Base-by-base conservation (phyloP, 2,329 filamentous ascomycete species). In the Tolypocladium tropicale region DNA sequence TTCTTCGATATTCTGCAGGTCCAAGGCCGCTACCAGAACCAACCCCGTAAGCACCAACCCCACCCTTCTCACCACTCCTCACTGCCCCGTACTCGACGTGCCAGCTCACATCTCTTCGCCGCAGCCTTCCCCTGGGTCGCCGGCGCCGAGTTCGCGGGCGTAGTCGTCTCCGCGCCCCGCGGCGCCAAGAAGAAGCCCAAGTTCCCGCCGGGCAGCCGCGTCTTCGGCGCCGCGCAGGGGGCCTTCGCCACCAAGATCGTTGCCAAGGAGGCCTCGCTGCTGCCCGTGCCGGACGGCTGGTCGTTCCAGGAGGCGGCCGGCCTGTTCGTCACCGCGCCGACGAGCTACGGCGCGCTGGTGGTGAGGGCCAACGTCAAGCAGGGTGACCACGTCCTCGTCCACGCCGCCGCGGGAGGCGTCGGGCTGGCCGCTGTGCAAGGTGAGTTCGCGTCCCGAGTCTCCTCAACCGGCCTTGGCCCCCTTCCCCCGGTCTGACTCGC, bases 1-100 rank as follows among this genome's bases (percentile, higher is more conserved):
- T 97, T 97, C 81, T 97, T 96, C 77, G 93, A 97, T 70, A 88
- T 96, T 57, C 83, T 97, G 55, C 93, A 97, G 69, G 90, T 96
- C 67, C 87, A 90, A 67, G 93, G 93, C 56, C 95, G 95, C 81
- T 97, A 97, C 74, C 93, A 97, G 69, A 81, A 90, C 68, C 92
- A 96, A 65, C 91, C 91, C 0, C 84, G 79, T 82, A 70, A 33
- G 75, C 59, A 3, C 18, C 37, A n/a, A n/a, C n/a, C n/a, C n/a
- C n/a, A n/a, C n/a, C n/a, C n/a, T n/a, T 53, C 54, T 16, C 39
- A 12, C n/a, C 32, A 3, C 30, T 51, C 32, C 39, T 5, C 23
- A 14, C 23, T 16, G 18, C n/a, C 52, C 37, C 16, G 37, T 12
- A n/a, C 39, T 4, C 4, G 5, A 5, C 7, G 33, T n/a, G n/a